Base-by-base conservation (phyloP, 2,329 filamentous ascomycete species). In the Rutstroemia sp. region DNA sequence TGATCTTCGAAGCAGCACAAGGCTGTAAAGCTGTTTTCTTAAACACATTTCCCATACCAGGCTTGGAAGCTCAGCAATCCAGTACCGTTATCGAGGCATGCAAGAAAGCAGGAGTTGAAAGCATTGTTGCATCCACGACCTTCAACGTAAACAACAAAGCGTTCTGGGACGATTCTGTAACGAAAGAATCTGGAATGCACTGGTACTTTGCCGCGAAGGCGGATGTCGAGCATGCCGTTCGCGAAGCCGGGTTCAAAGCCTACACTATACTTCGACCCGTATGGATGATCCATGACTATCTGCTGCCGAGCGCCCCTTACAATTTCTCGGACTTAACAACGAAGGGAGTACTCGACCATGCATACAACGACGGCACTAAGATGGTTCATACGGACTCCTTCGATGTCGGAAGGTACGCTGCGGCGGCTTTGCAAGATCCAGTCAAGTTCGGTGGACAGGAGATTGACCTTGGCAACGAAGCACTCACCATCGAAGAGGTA, bases 11-110 rank as follows among this genome's bases (percentile, higher is more conserved):
- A 19, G 61, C 61, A 12, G 49, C 51, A 23, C 27, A 30, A 1
- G 74, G 74, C 0, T 62, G 74, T 2, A 59, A 70, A 4, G 61
- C 54, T 18, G 27, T 61, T 14, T 62, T 58, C 53, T 49, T 62
- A 12, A 61, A 58, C 42, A 48, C 54, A 2, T 58, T 57, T 8
- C 57, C 59, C 4, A 50, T 23, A 19, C 51, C 53, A 38, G 49
- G 53, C 18, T 54, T 41, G 4, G 30, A 57, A 9, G 19, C 14
- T 16, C 53, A 47, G 14, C 58, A 62, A n/a, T 58, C 58, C 4
- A 30, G 52, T 49, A 54, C 53, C 10, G 25, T 63, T 50, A 42
- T 63, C 27, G 27, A 39, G 6, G 58, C 60, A 42, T 12, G 58
- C 58, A 2, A 49, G 49, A 39, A 21, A 18, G 54, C 57, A 4